Base-by-base conservation (phyloP, 768 basidiomycete species). In the Agrocybe chaxingu region DNA sequence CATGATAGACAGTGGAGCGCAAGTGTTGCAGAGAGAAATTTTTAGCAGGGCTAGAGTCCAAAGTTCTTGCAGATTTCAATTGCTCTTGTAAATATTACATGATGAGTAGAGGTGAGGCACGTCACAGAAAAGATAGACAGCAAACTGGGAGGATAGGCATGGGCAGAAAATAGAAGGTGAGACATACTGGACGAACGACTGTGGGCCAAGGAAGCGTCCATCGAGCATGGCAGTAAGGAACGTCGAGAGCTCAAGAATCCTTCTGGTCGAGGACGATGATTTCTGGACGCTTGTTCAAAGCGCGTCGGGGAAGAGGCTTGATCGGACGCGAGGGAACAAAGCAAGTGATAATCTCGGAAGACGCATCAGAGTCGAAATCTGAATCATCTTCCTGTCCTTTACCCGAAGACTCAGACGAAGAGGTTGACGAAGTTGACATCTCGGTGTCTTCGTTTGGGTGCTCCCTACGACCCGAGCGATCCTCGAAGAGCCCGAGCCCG, bases 401-500 rank as follows among this genome's bases (percentile, higher is more conserved):
- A 42, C 63, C 63, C 31, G 63, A 57, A 9, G 64, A 63, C 45
- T 60, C 54, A 30, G 60, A 66, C 3, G 60, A 59, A 9, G 57
- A 59, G 13, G 52, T 53, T 9, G 59, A 61, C 0, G 66, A 63
- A 11, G 63, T 59, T 33, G 63, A 67, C 61, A 68, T 66, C 45
- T 65, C 59, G 6, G 64, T 60, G 47, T 68, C 68, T 44, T 67
- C 61, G 30, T 60, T 54, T 38, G 55, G 50, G 24, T 57, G 54
- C 11, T 45, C 50, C 42, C 50, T 61, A 10, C 37, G 41, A 37
- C 59, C 54, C 18, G 63, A 61, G 11, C 65, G 65, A 38, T 74
- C 67, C 60, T 82, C 80, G 56, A 83, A 83, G 8, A 86, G 69
- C 13, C 84, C 84, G 0, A 86, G 70, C 12, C 84, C 84, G 30